Percentiles rank a stretch among this genome's conserved stretches.
These are phyloP conservation scores for Pseudozyma tsukubaensis DNA, from an alignment of 1,284 basidiomycete genomes.

Conservation along the genomic window DNA sequence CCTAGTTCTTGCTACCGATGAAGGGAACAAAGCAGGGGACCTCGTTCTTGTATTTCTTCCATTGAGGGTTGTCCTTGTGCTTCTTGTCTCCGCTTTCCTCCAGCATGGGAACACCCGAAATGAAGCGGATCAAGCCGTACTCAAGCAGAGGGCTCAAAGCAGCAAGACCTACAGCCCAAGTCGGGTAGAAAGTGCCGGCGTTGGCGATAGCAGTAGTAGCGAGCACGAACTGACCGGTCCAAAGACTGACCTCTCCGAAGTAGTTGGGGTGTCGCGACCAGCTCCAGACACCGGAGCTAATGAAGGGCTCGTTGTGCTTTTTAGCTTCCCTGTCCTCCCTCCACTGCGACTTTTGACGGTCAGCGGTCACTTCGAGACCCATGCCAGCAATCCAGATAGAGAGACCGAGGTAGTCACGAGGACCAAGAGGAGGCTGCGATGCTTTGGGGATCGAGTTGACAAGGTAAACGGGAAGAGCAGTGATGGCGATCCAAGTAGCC, in stretches of 20 bases:
- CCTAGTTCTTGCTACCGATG: conserved; percentile 51
- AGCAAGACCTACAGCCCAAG: conserved; percentile 70
- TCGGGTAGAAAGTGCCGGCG: conserved; percentile 70
- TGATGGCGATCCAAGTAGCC: conserved; percentile 79
- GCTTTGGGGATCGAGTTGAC: conserved; percentile 75
- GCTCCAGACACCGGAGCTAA: conserved; percentile 78
- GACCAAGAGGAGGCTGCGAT: conserved; percentile 74
- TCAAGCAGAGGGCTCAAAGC: conserved; percentile 77
- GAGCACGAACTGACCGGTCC: conserved; percentile 78
- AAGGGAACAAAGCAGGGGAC: conserved; percentile 60
- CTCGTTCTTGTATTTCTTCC: conserved; percentile 77
- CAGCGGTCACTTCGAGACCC: conserved; percentile 68
- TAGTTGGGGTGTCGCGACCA: conserved; percentile 83
- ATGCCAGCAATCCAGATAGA: conserved; percentile 72
- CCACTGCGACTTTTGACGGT: conserved; percentile 80
- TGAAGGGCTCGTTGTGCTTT: conserved; percentile 80
- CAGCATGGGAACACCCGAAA: conserved; percentile 78
- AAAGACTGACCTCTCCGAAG: conserved; percentile 80
- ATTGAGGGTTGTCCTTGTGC: conserved; percentile 76
- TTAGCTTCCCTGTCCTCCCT: conserved; percentile 76
- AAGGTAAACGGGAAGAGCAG: conserved; percentile 72
- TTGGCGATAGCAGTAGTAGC: conserved; percentile 33
- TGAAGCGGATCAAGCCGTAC: conserved; percentile 72
- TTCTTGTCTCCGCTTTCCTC: conserved; percentile 77
- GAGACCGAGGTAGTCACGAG: conserved; percentile 75